Percentiles rank a stretch among this genome's conserved stretches.
Conservation (phyloP, 2,329 filamentous ascomycete species). For the Penicillium expansum region DNA sequence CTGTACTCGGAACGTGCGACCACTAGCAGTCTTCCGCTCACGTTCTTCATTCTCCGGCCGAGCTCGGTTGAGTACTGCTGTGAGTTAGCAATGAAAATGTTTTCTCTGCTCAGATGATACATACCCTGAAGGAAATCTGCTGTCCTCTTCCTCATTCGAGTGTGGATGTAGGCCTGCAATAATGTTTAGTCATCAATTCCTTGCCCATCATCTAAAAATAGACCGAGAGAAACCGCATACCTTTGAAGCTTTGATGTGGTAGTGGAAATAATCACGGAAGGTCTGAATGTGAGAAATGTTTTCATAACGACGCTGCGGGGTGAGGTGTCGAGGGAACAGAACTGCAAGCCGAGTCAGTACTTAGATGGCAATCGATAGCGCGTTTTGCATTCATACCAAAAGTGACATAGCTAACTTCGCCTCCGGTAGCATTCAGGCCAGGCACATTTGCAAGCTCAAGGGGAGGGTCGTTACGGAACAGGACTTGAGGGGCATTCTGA, state of each 20-base stretch:
- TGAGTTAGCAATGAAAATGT: constrained; percentile 34
- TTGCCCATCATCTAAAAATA: neutral
- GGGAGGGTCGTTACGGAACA: constrained; percentile 92
- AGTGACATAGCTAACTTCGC: constrained; percentile 94
- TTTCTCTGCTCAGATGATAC: constrained; percentile 20
- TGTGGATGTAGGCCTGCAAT: constrained; percentile 85
- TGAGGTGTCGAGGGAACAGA: constrained; percentile 91
- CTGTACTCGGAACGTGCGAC: constrained; percentile 78
- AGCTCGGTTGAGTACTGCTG: constrained; percentile 84
- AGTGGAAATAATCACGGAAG: constrained; percentile 99
- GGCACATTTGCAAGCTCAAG: constrained; percentile 84
- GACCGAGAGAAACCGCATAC: constrained; percentile 37
- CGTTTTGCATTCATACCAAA: constrained; percentile 65
- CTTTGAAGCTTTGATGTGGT: constrained; percentile 99
- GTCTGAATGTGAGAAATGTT: constrained; percentile 99
- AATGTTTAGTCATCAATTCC: constrained; percentile 8
- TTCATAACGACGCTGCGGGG: constrained; percentile 82
- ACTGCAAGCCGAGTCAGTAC: constrained; percentile 53
- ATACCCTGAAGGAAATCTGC: constrained; percentile 96
- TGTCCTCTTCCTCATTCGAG: constrained; percentile 93
- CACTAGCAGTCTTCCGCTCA: constrained; percentile 96
- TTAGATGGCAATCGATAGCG: neutral
- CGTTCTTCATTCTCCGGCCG: constrained; percentile 94
- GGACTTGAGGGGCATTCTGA: constrained; percentile 95
- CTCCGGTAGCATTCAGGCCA: constrained; percentile 73